These are phyloP conservation scores for Nakazawaea siamensis DNA, from an alignment of 805 yeast species.

Conservation along the genomic window DNA sequence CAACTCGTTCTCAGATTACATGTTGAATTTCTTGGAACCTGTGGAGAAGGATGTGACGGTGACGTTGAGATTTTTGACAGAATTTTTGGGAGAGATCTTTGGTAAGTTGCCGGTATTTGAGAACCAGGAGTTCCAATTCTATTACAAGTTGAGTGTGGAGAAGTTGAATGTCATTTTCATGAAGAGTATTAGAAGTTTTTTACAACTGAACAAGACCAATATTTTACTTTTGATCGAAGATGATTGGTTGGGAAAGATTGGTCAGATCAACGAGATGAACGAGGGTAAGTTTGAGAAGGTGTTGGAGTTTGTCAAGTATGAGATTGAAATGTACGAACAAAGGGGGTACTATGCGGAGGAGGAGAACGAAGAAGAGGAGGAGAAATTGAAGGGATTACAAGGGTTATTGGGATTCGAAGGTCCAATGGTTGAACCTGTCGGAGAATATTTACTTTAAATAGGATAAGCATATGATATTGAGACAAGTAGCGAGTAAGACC, in stretches of 20 bases:
- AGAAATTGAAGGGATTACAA: too few relatives aligned
- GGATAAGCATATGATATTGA: too few relatives aligned
- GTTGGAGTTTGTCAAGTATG: conserved; percentile 17
- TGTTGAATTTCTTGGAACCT: conserved; percentile 66
- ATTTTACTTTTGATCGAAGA: conserved; percentile 22
- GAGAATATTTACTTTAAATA: too few relatives aligned
- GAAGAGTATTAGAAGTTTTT: conserved; percentile 17
- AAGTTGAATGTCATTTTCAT: conserved; percentile 23
- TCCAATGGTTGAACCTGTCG: too few relatives aligned
- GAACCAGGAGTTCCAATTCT: conserved; percentile 45
- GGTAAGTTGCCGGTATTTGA: conserved; percentile 61
- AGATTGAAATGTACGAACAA: conserved; percentile 18
- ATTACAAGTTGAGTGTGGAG: conserved; percentile 22
- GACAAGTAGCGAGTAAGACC: too few relatives aligned
- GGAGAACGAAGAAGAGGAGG: conserved; percentile 2
- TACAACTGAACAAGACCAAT: conserved; percentile 24
- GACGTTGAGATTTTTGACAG: conserved; percentile 56
- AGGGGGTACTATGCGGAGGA: conserved; percentile 11
- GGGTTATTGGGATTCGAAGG: too few relatives aligned
- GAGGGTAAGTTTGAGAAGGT: conserved; percentile 19
- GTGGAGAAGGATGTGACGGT: conserved; percentile 44
- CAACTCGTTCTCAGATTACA: conserved; percentile 64
- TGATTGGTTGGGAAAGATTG: conserved; percentile 21
- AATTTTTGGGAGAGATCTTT: conserved; percentile 45
- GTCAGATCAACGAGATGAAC: conserved; percentile 22